Evolutionary conservation across 345 rosid genomes (phyloP).

Genomic region (Gossypium stocksii): DNA sequence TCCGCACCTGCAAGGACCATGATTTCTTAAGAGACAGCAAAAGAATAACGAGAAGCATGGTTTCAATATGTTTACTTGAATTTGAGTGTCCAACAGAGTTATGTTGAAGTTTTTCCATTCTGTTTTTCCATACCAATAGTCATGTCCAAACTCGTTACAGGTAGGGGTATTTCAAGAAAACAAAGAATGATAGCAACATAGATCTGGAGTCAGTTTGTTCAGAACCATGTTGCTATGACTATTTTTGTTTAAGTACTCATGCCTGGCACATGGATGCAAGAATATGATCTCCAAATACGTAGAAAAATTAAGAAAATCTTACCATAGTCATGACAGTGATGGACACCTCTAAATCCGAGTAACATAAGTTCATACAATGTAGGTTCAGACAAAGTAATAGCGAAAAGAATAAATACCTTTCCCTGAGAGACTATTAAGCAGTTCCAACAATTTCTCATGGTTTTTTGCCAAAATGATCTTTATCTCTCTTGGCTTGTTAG

Average conservation of each 20-base stretch:
- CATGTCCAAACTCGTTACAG: no score
- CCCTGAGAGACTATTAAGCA: slow-evolving; percentile 58
- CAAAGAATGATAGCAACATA: no score
- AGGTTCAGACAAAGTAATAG: not conserved
- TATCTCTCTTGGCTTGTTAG: slow-evolving; percentile 84
- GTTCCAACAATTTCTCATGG: slow-evolving; percentile 61
- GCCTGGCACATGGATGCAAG: no score
- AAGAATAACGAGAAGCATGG: not conserved
- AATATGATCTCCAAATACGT: not conserved
- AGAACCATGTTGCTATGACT: no score
- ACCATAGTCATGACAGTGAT: not conserved
- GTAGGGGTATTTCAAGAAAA: no score
- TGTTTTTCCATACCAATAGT: no score
- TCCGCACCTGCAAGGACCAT: slow-evolving; percentile 48
- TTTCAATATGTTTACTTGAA: no score
- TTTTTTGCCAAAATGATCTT: slow-evolving; percentile 83
- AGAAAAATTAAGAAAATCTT: not conserved
- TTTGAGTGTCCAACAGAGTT: no score
- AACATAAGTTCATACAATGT: not conserved
- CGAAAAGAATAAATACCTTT: slow-evolving; percentile 50
- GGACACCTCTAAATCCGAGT: not conserved
- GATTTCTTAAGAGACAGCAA: not conserved
- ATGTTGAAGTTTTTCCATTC: no score
- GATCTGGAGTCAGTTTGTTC: no score
- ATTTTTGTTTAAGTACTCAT: no score